A percentile compares a stretch with the other conserved stretches of the same genome.
Evolutionary conservation across 768 basidiomycete species (phyloP).

Genomic region (Boletus insuetus): DNA sequence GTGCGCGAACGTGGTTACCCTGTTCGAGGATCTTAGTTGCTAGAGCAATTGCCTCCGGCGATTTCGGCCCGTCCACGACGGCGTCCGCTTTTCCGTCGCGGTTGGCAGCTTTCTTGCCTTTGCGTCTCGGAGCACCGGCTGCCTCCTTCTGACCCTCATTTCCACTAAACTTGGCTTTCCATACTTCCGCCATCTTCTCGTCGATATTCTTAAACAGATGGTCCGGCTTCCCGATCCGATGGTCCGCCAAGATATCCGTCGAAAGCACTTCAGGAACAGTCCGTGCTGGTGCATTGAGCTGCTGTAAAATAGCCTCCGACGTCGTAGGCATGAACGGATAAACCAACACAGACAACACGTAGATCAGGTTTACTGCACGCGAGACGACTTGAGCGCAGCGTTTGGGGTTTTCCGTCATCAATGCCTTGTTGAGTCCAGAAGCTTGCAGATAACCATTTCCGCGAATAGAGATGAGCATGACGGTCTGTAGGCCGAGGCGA

Average conservation of each 20-base stretch:
- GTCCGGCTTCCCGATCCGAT: conserved; percentile 79
- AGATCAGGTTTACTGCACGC: conserved; percentile 91
- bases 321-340: conserved; percentile 98
- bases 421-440: conserved; percentile 84
- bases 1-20: conserved; percentile 64
- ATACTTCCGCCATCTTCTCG: conserved; percentile 82
- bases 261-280: conserved; percentile 68
- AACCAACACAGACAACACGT: conserved; percentile 77
- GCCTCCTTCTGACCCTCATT: conserved; percentile 41
- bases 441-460: conserved; percentile 96
- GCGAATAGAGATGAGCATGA: conserved; percentile 85
- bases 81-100: conserved; percentile 46
- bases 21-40: conserved; percentile 77
- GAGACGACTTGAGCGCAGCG: conserved; percentile 90
- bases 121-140: conserved; percentile 46
- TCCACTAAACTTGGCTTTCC: conserved; percentile 80
- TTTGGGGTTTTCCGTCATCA: conserved; percentile 75
- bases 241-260: conserved; percentile 84
- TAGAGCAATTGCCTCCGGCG: conserved; percentile 66
- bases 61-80: conserved; percentile 53
- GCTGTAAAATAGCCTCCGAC: conserved; percentile 71
- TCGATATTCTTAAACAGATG: conserved; percentile 95
- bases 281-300: conserved; percentile 88
- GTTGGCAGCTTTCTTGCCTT: conserved; percentile 52
- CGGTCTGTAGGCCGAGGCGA: conserved; percentile 78